Percentiles rank a stretch among this genome's conserved stretches.
Conservation (phyloP, 495 filamentous ascomycete genomes). For the Aspergillus panamensis region DNA sequence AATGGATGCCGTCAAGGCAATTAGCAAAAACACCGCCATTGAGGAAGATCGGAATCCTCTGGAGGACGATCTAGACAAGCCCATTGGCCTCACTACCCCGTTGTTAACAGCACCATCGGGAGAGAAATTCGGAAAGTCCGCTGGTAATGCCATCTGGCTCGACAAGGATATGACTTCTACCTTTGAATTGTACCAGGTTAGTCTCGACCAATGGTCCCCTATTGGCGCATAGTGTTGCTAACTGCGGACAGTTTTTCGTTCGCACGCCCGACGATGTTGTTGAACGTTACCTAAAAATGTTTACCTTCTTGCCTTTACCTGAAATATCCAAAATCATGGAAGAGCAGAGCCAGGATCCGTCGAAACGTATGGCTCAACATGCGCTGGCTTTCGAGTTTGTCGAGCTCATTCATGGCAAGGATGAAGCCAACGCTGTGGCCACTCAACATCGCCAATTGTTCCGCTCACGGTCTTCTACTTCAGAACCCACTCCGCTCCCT, state of each 20-base stretch:
- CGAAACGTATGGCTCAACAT: constrained; percentile 75
- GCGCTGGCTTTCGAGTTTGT: constrained; percentile 75
- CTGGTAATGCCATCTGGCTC: constrained; percentile 93
- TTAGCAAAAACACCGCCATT: constrained; percentile 50
- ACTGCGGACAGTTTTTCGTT: constrained; percentile 66
- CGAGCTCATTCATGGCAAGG: constrained; percentile 67
- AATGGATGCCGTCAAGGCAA: constrained; percentile 74
- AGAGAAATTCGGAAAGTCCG: constrained; percentile 91
- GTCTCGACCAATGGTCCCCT: constrained; percentile 3
- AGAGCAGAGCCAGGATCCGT: constrained; percentile 61
- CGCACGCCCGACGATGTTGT: constrained; percentile 77
- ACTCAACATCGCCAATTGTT: constrained; percentile 59
- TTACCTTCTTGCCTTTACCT: constrained; percentile 77
- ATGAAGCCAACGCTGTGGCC: constrained; percentile 53
- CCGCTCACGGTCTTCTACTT: constrained; percentile 38
- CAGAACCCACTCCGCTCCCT: constrained; percentile 38
- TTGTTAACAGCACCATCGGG: constrained; percentile 82
- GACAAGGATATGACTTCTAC: constrained; percentile 72
- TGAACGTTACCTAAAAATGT: constrained; percentile 76
- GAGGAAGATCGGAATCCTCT: constrained; percentile 28
- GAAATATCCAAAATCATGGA: constrained; percentile 62
- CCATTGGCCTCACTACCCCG: constrained; percentile 85
- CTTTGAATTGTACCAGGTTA: constrained; percentile 80
- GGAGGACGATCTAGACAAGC: constrained; percentile 41
- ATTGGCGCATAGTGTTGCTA: constrained; percentile 8